Evolutionary conservation across 2,329 filamentous ascomycete species (phyloP).

Genomic region (Ceratocystis cacaofunesta): DNA sequence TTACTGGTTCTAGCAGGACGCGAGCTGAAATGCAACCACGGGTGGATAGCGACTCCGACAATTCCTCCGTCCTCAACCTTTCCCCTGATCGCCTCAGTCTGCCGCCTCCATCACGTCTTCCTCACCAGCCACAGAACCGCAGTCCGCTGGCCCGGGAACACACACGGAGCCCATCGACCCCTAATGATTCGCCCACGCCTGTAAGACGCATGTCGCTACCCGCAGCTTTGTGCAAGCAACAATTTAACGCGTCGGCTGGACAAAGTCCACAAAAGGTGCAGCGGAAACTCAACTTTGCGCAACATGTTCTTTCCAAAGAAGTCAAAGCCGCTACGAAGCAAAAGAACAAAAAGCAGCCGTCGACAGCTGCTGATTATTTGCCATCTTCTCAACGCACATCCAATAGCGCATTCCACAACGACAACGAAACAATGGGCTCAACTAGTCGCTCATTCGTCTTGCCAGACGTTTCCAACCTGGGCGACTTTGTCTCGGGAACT

Average conservation of each 20-base stretch:
- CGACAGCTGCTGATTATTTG: background rate
- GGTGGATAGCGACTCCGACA: slow-evolving; percentile 38
- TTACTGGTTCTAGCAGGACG: slow-evolving; percentile 28
- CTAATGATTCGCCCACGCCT: slow-evolving; percentile 12
- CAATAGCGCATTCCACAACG: slow-evolving; percentile 9
- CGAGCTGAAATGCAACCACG: slow-evolving; percentile 39
- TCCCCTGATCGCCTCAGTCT: slow-evolving; percentile 26
- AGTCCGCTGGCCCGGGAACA: slow-evolving; percentile 28
- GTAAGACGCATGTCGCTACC: slow-evolving; percentile 16
- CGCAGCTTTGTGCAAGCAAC: slow-evolving; percentile 14
- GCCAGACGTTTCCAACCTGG: slow-evolving; percentile 39
- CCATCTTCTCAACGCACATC: slow-evolving; percentile 16
- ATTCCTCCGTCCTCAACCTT: slow-evolving; percentile 28
- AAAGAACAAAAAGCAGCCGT: slow-evolving; percentile 10
- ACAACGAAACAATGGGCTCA: slow-evolving; percentile 19
- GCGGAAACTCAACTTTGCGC: slow-evolving; percentile 16
- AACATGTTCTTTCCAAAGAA: slow-evolving; percentile 16
- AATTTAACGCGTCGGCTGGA: background rate
- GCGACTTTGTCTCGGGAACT: slow-evolving; percentile 41
- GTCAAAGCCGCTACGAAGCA: slow-evolving; percentile 16
- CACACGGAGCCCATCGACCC: slow-evolving; percentile 22
- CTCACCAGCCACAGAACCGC: slow-evolving; percentile 23
- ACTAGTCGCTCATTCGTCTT: slow-evolving; percentile 39
- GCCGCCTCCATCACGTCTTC: slow-evolving; percentile 22
- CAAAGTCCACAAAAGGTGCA: slow-evolving; percentile 13